Percentiles rank a stretch among this genome's conserved stretches.
These are phyloP conservation scores for Sporisorium graminicola DNA, from an alignment of 1,284 basidiomycete genomes.

Conservation along the genomic window DNA sequence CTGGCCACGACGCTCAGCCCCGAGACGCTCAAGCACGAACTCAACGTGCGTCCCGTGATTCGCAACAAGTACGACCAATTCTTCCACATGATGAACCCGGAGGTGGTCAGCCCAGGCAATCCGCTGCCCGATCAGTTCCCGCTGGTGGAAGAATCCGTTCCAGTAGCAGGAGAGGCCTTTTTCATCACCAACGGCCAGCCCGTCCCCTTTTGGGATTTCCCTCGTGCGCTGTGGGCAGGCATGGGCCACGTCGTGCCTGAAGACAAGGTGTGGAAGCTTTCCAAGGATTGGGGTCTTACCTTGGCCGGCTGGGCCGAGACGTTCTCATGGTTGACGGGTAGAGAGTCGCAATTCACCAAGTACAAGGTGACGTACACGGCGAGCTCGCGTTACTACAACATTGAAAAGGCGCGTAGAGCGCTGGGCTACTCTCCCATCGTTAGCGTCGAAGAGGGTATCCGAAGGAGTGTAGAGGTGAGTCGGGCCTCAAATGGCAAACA, in stretches of 20 bases:
- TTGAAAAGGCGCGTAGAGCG: conserved; percentile 91
- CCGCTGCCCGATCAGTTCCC: conserved; percentile 50
- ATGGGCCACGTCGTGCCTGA: conserved; percentile 54
- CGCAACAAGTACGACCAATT: conserved; percentile 78
- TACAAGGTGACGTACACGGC: conserved; percentile 81
- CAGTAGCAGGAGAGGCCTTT: conserved; percentile 92
- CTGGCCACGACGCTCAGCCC: conserved; percentile 52
- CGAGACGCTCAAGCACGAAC: conserved; percentile 74
- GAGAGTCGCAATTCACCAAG: conserved; percentile 88
- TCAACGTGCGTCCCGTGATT: conserved; percentile 75
- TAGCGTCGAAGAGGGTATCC: conserved; percentile 88
- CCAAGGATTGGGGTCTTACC: conserved; percentile 52
- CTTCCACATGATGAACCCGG: conserved; percentile 67
- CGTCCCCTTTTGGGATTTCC: conserved; percentile 95
- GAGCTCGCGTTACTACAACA: conserved; percentile 86
- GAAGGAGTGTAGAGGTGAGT: conserved; percentile 75
- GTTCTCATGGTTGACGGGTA: conserved; percentile 81
- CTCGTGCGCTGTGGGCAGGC: conserved; percentile 83
- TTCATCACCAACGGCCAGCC: conserved; percentile 99
- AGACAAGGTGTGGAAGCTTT: conserved; percentile 56
- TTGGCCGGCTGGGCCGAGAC: conserved; percentile 75
- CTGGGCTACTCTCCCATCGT: conserved; percentile 93
- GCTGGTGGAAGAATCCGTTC: conserved; percentile 73
- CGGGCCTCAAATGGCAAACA: neutral
- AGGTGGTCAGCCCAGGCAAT: conserved; percentile 52